Percentiles rank a stretch among this genome's conserved stretches.
Evolutionary conservation across 805 yeast species (phyloP).

Genomic region (Ogataea nakhonphanomensis): DNA sequence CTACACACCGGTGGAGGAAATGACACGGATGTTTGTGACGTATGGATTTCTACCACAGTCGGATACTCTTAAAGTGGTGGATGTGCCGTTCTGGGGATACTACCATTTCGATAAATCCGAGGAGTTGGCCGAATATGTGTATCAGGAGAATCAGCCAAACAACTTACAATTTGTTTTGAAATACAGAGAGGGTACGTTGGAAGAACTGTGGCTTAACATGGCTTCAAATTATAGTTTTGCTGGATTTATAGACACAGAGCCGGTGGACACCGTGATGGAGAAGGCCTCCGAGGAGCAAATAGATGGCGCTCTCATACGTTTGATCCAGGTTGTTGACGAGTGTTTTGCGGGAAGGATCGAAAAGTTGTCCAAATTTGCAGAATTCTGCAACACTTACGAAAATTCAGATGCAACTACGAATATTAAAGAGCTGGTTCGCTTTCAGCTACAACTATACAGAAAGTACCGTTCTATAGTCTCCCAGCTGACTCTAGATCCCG

Average conservation of each 20-base stretch:
- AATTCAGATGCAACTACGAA: slow-evolving; percentile 17
- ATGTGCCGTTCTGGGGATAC: slow-evolving; percentile 36
- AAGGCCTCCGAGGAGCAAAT: slow-evolving; percentile 14
- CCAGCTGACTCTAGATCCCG: not conserved
- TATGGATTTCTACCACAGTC: slow-evolving; percentile 47
- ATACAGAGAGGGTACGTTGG: slow-evolving; percentile 19
- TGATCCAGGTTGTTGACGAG: slow-evolving; percentile 14
- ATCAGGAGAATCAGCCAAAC: slow-evolving; percentile 37
- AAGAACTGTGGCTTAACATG: slow-evolving; percentile 26
- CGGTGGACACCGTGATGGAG: slow-evolving; percentile 19
- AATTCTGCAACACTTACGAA: slow-evolving; percentile 20
- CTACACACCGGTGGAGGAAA: slow-evolving; percentile 43
- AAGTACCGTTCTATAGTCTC: slow-evolving; percentile 5
- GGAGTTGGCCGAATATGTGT: slow-evolving; percentile 20
- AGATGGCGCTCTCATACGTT: slow-evolving; percentile 10
- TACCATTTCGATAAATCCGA: slow-evolving; percentile 12
- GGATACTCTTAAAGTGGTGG: slow-evolving; percentile 26
- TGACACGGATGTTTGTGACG: slow-evolving; percentile 36
- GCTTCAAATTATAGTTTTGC: slow-evolving; percentile 34
- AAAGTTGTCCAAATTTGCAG: slow-evolving; percentile 13
- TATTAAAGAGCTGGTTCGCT: slow-evolving; percentile 14
- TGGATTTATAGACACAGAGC: slow-evolving; percentile 28
- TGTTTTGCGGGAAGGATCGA: slow-evolving; percentile 9
- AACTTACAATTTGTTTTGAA: slow-evolving; percentile 37
- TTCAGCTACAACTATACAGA: slow-evolving; percentile 17